Evolutionary conservation across 2,329 filamentous ascomycete genomes (phyloP).

Genomic region (Pseudocercospora musae): DNA sequence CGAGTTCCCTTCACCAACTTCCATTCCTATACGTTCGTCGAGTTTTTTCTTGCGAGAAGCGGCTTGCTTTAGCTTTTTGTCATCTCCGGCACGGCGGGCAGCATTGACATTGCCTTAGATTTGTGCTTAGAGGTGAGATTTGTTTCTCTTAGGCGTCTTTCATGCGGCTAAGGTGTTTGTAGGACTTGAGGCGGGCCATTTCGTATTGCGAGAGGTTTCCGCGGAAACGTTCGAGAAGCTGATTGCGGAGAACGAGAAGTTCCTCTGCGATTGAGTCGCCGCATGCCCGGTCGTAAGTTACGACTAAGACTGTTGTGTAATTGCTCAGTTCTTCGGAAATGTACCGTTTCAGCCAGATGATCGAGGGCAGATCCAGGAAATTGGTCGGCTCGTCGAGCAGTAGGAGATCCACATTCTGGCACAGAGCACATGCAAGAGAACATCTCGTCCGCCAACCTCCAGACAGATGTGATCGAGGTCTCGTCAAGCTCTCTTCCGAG

Average conservation of each 20-base stretch:
- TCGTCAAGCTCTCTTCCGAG: constrained; percentile 57
- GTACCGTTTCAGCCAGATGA: constrained; percentile 79
- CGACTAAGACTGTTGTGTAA: constrained; percentile 66
- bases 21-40: constrained; percentile 74
- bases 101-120: constrained; percentile 71
- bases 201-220: constrained; percentile 72
- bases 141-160: constrained; percentile 80
- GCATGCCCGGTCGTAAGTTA: constrained; percentile 83
- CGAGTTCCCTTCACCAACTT: constrained; percentile 69
- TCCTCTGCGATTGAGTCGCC: constrained; percentile 72
- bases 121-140: constrained; percentile 74
- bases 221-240: constrained; percentile 68
- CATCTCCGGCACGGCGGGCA: constrained; percentile 73
- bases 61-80: constrained; percentile 81
- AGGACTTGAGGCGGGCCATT: constrained; percentile 50
- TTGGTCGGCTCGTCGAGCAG: constrained; percentile 87
- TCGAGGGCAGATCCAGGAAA: constrained; percentile 76
- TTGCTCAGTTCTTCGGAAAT: constrained; percentile 54
- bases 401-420: constrained; percentile 72
- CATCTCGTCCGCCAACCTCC: constrained; percentile 56
- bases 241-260: constrained; percentile 70
- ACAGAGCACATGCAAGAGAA: constrained; percentile 53
- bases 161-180: constrained; percentile 64
- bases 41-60: constrained; percentile 82
- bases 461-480: constrained; percentile 63